Evolutionary conservation across 2,329 filamentous ascomycete genomes (phyloP).

Genomic region (Fonsecaea pedrosoi): DNA sequence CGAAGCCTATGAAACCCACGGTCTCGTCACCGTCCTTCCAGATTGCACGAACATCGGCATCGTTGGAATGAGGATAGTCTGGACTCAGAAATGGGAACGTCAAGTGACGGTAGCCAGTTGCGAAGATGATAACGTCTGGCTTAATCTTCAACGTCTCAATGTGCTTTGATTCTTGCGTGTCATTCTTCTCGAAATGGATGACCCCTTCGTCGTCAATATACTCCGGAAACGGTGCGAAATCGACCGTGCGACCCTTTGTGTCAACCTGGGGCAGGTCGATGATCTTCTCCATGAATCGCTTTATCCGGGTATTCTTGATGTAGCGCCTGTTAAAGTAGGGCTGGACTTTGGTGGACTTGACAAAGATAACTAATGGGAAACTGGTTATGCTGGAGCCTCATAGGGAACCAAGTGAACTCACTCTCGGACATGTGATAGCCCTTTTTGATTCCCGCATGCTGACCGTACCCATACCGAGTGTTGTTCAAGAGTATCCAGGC

Average conservation of each 20-base stretch:
- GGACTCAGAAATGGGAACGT: conserved; percentile 16
- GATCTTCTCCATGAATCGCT: conserved; percentile 7
- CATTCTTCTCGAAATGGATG: conserved; percentile 23
- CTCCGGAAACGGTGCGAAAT: conserved; percentile 21
- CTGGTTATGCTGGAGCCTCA: not conserved
- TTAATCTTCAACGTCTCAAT: conserved; percentile 17
- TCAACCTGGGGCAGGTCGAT: conserved; percentile 19
- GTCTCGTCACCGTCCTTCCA: conserved; percentile 24
- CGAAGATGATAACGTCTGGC: conserved; percentile 18
- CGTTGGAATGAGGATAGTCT: conserved; percentile 16
- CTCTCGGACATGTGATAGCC: conserved; percentile 21
- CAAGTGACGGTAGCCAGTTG: conserved; percentile 18
- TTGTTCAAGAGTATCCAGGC: conserved; percentile 19
- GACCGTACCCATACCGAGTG: conserved; percentile 18
- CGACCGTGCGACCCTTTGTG: conserved; percentile 8
- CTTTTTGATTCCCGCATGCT: conserved; percentile 16
- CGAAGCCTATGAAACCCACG: conserved; percentile 22
- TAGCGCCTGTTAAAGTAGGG: conserved; percentile 20
- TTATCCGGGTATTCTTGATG: not conserved
- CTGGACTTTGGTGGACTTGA: conserved; percentile 20
- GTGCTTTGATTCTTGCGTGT: conserved; percentile 13
- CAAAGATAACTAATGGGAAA: conserved; percentile 16
- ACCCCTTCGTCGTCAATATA: conserved; percentile 21
- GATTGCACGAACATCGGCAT: conserved; percentile 14
- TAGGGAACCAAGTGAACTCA: not conserved